Percentiles rank a stretch among this genome's conserved stretches.
Conservation (phyloP, 768 basidiomycete genomes). For the Trichaptum fuscoviolaceum region DNA sequence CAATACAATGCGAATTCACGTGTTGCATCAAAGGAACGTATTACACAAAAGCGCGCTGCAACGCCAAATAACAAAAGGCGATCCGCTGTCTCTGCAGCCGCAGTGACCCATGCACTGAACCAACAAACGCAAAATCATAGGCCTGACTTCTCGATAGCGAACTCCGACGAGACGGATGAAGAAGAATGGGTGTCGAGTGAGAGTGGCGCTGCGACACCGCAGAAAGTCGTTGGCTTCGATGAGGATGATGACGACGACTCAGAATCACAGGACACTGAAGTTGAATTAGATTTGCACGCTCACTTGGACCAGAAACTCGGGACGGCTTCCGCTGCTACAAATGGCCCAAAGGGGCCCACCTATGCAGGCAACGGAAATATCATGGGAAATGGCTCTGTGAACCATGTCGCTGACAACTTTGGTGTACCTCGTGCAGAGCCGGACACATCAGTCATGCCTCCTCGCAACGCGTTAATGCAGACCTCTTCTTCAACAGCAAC, state of each 20-base stretch:
- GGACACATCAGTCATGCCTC: neutral
- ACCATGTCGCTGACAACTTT: neutral
- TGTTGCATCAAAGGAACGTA: slow-evolving; percentile 21
- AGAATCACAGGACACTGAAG: slow-evolving; percentile 26
- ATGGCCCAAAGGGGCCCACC: neutral
- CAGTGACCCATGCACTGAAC: slow-evolving; percentile 4
- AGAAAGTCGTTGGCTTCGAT: slow-evolving; percentile 38
- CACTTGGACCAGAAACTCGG: slow-evolving; percentile 23
- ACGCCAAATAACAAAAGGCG: slow-evolving; percentile 8
- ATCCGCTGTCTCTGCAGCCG: slow-evolving; percentile 7
- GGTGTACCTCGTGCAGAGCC: neutral
- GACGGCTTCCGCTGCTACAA: neutral
- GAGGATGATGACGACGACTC: slow-evolving; percentile 26
- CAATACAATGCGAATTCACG: slow-evolving; percentile 18
- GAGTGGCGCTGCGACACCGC: slow-evolving; percentile 68
- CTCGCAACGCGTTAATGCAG: neutral
- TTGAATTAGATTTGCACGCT: slow-evolving; percentile 18
- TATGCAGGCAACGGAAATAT: neutral
- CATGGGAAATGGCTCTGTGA: neutral
- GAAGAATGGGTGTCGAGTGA: slow-evolving; percentile 79
- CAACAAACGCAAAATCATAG: slow-evolving; percentile 28
- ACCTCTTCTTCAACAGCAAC: neutral
- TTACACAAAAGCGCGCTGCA: slow-evolving; percentile 8
- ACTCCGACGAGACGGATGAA: slow-evolving; percentile 48
- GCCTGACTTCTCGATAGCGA: slow-evolving; percentile 55